Percentiles rank a stretch among this genome's conserved stretches.
Conservation (phyloP, 306 rosid genomes). For the Acmispon strigosus region DNA sequence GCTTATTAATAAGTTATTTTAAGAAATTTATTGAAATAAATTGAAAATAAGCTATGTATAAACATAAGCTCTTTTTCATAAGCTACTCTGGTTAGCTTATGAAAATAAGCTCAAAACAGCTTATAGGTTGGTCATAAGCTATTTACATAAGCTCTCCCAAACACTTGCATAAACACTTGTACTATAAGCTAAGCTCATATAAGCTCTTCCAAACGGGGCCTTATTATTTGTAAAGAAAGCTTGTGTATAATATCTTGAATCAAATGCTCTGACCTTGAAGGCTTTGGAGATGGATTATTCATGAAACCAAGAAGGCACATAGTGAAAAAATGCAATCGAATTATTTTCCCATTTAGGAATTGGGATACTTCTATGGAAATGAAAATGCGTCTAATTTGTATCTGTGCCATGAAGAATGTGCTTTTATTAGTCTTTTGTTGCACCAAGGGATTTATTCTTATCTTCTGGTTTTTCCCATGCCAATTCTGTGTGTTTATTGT, state of each 20-base stretch:
- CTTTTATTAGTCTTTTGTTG: not conserved
- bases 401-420: not conserved
- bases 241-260: not conserved
- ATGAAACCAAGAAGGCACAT: not conserved
- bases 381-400: not conserved
- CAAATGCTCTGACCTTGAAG: slow-evolving; percentile 3
- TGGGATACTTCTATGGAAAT: not conserved
- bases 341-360: not conserved
- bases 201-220: too few species aligned
- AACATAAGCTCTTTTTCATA: too few species aligned
- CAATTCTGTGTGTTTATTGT: not conserved
- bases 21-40: too few species aligned
- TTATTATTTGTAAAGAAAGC: not conserved
- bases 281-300: slow-evolving; percentile 11
- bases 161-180: too few species aligned
- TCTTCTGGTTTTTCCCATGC: not conserved
- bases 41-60: too few species aligned
- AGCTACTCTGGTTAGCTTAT: too few species aligned
- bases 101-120: too few species aligned
- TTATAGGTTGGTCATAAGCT: too few species aligned
- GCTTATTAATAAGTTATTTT: too few species aligned
- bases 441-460: not conserved
- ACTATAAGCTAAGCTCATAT: too few species aligned
- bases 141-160: too few species aligned
- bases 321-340: not conserved